Evolutionary conservation across 495 filamentous ascomycete species (phyloP).

Genomic region (Oidiodendron maius): DNA sequence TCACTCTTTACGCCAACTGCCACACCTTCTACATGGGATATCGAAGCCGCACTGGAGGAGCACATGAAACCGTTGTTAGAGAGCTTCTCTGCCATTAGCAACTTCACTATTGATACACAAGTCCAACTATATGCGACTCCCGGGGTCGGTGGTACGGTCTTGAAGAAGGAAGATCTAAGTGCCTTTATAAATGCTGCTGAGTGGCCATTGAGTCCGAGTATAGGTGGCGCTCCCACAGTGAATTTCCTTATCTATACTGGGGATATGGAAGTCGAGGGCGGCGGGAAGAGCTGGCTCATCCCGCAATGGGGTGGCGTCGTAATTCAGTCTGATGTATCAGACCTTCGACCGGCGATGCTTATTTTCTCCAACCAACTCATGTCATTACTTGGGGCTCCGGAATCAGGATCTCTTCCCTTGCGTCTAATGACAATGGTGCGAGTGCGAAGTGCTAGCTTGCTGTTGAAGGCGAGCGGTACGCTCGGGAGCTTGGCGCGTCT

Average conservation of each 20-base stretch:
- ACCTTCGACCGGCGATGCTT: conserved; percentile 71
- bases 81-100: conserved; percentile 74
- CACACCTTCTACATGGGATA: conserved; percentile 83
- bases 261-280: conserved; percentile 58
- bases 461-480: conserved; percentile 87
- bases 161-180: conserved; percentile 82
- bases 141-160: conserved; percentile 58
- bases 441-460: conserved; percentile 75
- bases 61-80: conserved; percentile 79
- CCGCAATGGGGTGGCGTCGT: conserved; percentile 93
- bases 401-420: conserved; percentile 72
- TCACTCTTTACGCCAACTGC: conserved; percentile 82
- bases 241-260: conserved; percentile 90
- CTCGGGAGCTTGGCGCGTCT: conserved; percentile 88
- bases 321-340: conserved; percentile 31
- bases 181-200: conserved; percentile 97
- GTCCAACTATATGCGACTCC: conserved; percentile 87
- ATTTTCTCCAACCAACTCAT: conserved; percentile 91
- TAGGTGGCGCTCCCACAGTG: conserved; percentile 85
- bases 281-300: conserved; percentile 83
- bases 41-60: conserved; percentile 73
- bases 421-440: conserved; percentile 79
- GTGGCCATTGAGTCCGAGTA: conserved; percentile 93
- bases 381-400: conserved; percentile 80
- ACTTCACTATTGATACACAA: conserved; percentile 95